Conservation (phyloP, 1,139 yeast species). For the Groenewaldozyma sp. region DNA sequence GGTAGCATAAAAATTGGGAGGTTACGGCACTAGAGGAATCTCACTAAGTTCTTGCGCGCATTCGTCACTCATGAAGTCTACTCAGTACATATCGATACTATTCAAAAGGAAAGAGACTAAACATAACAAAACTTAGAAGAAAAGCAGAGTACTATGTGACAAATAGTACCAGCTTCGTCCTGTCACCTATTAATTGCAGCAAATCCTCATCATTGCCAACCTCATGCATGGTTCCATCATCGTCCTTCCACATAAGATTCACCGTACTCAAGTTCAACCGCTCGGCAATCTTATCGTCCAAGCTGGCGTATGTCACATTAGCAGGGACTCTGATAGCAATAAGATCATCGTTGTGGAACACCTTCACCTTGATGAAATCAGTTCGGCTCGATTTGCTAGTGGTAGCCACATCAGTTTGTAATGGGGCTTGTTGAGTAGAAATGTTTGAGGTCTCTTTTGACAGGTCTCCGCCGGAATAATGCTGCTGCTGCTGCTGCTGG, state of each 20-base stretch:
- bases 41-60: too few species aligned
- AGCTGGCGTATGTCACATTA: conserved; percentile 48
- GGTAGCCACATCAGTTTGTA: neutral
- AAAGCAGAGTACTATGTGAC: conserved; percentile 13
- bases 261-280: conserved; percentile 39
- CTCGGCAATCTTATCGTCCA: conserved; percentile 55
- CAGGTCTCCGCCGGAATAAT: neutral
- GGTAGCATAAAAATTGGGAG: too few species aligned
- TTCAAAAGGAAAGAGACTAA: neutral
- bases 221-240: conserved; percentile 22
- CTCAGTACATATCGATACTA: too few species aligned
- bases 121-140: neutral
- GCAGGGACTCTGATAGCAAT: conserved; percentile 75
- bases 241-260: conserved; percentile 22
- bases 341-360: conserved; percentile 81
- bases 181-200: conserved; percentile 24
- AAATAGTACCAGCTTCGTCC: conserved; percentile 30
- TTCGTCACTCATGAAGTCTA: too few species aligned
- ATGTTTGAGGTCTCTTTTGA: neutral
- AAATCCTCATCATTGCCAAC: conserved; percentile 25
- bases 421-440: neutral
- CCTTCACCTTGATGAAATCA: conserved; percentile 56
- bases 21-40: too few species aligned
- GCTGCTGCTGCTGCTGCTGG: neutral
- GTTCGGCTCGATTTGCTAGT: neutral